A percentile compares a stretch with the other conserved stretches of the same genome.
These are phyloP conservation scores for Lyophyllum semitale DNA, from an alignment of 768 basidiomycete genomes.

Conservation along the genomic window DNA sequence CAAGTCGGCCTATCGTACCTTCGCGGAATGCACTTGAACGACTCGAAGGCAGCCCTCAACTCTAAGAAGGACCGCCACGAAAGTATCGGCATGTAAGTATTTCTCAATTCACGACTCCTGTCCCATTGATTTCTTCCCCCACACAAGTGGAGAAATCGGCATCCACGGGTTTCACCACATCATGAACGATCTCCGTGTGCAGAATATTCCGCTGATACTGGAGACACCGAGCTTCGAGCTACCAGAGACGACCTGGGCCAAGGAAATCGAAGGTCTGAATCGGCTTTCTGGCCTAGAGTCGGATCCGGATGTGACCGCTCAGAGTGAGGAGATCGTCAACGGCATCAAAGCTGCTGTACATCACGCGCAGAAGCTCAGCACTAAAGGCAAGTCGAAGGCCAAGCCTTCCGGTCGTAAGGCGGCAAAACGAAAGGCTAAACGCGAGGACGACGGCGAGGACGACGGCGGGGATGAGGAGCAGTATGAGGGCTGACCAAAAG, in stretches of 20 bases:
- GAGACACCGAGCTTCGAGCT: conserved; percentile 79
- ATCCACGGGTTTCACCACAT: conserved; percentile 65
- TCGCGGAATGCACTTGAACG: conserved; percentile 84
- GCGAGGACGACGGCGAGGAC: neutral
- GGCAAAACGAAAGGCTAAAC: neutral
- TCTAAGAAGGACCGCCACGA: conserved; percentile 81
- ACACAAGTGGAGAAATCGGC: conserved; percentile 64
- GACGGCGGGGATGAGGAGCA: conserved; percentile 61
- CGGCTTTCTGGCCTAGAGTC: neutral
- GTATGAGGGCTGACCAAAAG: too few species aligned
- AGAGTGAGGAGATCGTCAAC: neutral
- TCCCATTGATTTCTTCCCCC: neutral
- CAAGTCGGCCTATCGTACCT: conserved; percentile 73
- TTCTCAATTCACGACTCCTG: neutral
- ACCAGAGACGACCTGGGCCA: conserved; percentile 41
- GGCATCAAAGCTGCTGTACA: neutral
- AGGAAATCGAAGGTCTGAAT: neutral
- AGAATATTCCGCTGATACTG: conserved; percentile 75
- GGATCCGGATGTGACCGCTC: neutral
- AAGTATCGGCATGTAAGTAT: conserved; percentile 76
- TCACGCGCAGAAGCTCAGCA: neutral
- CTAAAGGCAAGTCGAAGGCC: neutral
- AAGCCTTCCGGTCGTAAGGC: neutral
- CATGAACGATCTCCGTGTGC: conserved; percentile 66
- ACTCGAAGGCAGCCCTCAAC: conserved; percentile 65